Base-by-base conservation (phyloP, 306 rosid genomes). In the Begonia peltatifolia region DNA sequence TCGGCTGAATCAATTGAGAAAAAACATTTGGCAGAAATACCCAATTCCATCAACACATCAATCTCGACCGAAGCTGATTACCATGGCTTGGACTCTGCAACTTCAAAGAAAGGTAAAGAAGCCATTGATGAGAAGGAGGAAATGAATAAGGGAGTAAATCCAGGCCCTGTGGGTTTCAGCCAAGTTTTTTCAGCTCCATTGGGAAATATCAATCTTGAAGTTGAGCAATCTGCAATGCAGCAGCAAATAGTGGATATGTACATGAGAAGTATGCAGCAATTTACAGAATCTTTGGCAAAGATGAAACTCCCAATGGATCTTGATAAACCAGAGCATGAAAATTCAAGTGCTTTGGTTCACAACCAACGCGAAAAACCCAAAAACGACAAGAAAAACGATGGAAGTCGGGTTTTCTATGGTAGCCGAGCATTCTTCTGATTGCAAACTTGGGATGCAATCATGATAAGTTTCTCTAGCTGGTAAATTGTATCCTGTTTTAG, bases 241-340 rank as follows among this genome's bases (percentile, higher is more conserved):
- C 75, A 87, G 61, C 96, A 87, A 49, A 83, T 87, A 65, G 89
- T 83, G 44, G 89, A 87, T 64, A 80, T 87, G 96, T 83, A 87
- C 57, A 80, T 80, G 94, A 83, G 80, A 55, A 87, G 94, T 63
- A 87, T 83, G 96, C 94, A 83, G 20, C 96, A 83, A 11, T 83
- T 87, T 50, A 83, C 89, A 0, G 87, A 87, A 72, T 87, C 94
- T 12, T 73, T 87, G 68, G 94, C 84, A 52, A 80, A 80, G 43
- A 87, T 87, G 96, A 83, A 87, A 71, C 96, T 83, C 14, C 94
- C 96, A 6, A 83, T 83, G 94, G 84, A 87, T 49, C 82, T 87
- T 52, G 74, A 76, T 57, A 75, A 80, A 47, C 68, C 71, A 0
- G 83, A 78, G 25, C 53, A 63, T 53, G 75, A 72, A 60, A 77